Evolutionary conservation across 768 basidiomycete species (phyloP).

Genomic region (Xerocomus brunneocitrinus): DNA sequence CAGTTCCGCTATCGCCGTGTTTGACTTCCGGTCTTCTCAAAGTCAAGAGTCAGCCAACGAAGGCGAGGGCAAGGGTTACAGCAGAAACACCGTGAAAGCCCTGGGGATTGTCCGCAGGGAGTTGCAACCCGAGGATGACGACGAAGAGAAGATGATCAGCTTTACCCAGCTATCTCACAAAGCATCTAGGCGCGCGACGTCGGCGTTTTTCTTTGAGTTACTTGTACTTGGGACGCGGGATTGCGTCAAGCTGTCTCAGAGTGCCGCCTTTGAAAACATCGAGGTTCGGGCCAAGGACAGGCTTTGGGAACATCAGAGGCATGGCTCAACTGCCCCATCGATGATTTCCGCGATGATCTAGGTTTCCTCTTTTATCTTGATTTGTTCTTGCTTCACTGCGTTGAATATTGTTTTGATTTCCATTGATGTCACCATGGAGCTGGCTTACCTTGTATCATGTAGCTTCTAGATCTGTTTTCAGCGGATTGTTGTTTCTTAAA

Average conservation of each 20-base stretch:
- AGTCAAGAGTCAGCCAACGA: conserved; percentile 41
- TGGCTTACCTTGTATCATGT: conserved; percentile 3
- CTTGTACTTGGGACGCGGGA: conserved; percentile 93
- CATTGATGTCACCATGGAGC: not conserved
- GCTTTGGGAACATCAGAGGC: conserved; percentile 73
- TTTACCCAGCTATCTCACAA: conserved; percentile 79
- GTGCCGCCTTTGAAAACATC: conserved; percentile 78
- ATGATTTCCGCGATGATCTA: conserved; percentile 40
- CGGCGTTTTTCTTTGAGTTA: conserved; percentile 97
- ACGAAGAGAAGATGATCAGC: conserved; percentile 60
- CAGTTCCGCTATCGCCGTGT: conserved; percentile 74
- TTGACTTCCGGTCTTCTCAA: conserved; percentile 64
- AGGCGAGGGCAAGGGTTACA: conserved; percentile 69
- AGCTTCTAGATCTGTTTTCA: conserved; percentile 4
- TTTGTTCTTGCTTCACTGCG: conserved; percentile 13
- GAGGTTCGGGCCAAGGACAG: conserved; percentile 75
- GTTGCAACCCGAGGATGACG: conserved; percentile 50
- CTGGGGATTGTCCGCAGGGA: conserved; percentile 70
- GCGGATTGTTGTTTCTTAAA: not conserved
- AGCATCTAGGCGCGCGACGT: conserved; percentile 86
- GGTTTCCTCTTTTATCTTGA: conserved; percentile 8
- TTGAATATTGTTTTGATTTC: not conserved
- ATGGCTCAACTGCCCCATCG: conserved; percentile 42
- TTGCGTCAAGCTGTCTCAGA: conserved; percentile 77
- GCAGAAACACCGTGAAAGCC: conserved; percentile 86